These are phyloP conservation scores for Candida ponderosae DNA, from an alignment of 805 yeast species.

Conservation along the genomic window DNA sequence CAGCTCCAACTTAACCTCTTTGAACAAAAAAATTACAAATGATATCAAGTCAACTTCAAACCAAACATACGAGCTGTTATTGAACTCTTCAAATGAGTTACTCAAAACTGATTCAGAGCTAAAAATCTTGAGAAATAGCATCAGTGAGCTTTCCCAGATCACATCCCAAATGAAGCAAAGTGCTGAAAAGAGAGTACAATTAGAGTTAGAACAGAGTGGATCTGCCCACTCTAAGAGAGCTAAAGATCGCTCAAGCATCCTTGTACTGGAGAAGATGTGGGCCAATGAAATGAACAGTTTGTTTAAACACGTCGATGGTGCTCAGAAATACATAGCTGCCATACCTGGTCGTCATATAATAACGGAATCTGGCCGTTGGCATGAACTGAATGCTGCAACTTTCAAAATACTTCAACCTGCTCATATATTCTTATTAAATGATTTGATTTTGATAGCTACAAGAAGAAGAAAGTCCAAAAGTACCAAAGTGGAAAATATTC, in stretches of 20 bases:
- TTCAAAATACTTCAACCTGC: conserved; percentile 72
- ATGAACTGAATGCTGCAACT: conserved; percentile 77
- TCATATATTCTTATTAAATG: conserved; percentile 72
- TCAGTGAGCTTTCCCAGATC: conserved; percentile 53
- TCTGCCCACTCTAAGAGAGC: conserved; percentile 9
- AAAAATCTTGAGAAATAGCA: conserved; percentile 48
- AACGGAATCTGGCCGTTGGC: conserved; percentile 79
- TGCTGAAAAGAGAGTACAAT: conserved; percentile 48
- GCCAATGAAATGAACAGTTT: conserved; percentile 59
- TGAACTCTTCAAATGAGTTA: conserved; percentile 53
- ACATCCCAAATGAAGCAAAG: conserved; percentile 51
- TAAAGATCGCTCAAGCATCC: conserved; percentile 59
- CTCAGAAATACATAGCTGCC: conserved; percentile 69
- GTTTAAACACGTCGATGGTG: conserved; percentile 85
- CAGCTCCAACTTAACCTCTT: conserved; percentile 42
- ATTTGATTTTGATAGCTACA: conserved; percentile 66
- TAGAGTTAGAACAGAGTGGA: conserved; percentile 28
- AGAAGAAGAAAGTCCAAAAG: conserved; percentile 32
- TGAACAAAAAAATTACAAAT: conserved; percentile 41
- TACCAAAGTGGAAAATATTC: conserved; percentile 20
- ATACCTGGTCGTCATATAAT: conserved; percentile 75
- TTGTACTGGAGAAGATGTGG: conserved; percentile 78
- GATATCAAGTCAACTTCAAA: conserved; percentile 54
- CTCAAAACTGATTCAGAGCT: conserved; percentile 58
- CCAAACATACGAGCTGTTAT: conserved; percentile 54